phyloP scores from a whole-genome alignment of 2,329 filamentous ascomycete species.

The Ramularia collo-cygni region DNA sequence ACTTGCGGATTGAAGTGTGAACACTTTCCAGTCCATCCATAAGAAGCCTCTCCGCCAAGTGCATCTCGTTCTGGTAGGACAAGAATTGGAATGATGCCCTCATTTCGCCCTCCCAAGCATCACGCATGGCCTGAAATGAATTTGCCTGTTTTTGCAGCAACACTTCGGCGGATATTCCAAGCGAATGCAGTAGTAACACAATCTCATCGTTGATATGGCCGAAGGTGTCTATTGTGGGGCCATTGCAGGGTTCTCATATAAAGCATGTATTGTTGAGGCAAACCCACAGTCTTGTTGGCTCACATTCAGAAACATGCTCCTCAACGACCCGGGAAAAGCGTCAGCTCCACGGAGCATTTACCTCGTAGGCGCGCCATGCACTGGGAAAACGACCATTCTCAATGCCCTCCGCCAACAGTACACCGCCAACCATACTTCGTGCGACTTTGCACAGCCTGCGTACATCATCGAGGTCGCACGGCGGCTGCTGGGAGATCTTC shows the following conservation, averaged over 20 bases:
- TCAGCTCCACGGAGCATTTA: not conserved
- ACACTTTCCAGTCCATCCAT: not conserved
- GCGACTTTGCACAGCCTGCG: not conserved
- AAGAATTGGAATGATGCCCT: conserved; percentile 3
- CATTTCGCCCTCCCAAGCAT: not conserved
- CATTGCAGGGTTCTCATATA: too few species aligned
- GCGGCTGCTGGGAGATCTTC: not conserved
- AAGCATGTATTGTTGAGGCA: too few species aligned
- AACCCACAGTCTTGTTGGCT: too few species aligned
- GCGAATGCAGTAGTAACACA: conserved; percentile 3
- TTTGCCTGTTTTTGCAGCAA: conserved; percentile 1
- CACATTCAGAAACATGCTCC: too few species aligned
- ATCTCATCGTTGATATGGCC: conserved; percentile 7
- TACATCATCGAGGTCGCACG: conserved; percentile 1
- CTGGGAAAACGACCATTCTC: not conserved
- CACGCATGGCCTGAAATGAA: not conserved
- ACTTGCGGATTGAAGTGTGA: not conserved
- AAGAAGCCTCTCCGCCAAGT: conserved; percentile 1
- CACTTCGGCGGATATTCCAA: conserved; percentile 1
- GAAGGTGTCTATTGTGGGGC: too few species aligned
- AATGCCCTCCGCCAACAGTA: not conserved
- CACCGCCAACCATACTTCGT: not conserved
- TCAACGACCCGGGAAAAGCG: too few species aligned
- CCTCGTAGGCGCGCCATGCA: conserved; percentile 1
- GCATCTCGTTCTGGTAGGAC: conserved; percentile 3